Base-by-base conservation (phyloP, 352 stramenopile genomes). In the Pythium angustatum region DNA sequence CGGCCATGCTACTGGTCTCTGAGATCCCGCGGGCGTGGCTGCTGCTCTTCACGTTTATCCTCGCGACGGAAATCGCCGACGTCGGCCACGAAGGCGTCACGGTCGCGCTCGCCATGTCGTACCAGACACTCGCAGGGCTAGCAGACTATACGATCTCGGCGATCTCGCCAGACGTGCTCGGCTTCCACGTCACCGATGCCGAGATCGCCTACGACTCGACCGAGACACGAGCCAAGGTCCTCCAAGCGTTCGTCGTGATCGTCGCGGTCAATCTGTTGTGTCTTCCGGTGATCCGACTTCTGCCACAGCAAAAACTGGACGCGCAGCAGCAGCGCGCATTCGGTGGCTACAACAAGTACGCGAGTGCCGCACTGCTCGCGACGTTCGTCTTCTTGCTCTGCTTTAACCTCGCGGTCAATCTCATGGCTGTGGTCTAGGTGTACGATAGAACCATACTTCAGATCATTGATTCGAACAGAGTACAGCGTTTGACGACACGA, bases 331-430 rank as follows among this genome's bases (percentile, higher is more conserved):
- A 65, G 22, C 70, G 70, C 40, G 71, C 67, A 47, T 77, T 74
- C 60, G 70, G 70, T 14, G 70, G 70, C 44, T 77, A 72, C 38
- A 74, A 58, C 54, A 69, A 73, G 58, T 26, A 51, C 17, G 69
- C 65, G 11, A 76, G 69, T 53, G 66, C 75, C 33, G 70, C 72
- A 24, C 78, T 90, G 40, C 77, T 77, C 68, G 11, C 85, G 21
- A 87, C 88, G 48, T 85, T 82, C 33, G 31, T 81, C 44, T 58
- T 86, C 49, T 79, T 88, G 49, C 89, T 92, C 49, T 62, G 75
- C 10, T 89, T 88, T 65, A 73, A 75, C 24, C 78, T 83, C 72
- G 57, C 45, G 2, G 68, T 85, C 59, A 87, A 83, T 60, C 57
- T 81, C 50, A 77, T 72, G 51, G 40, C 40, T 21, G 40, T 47